Base-by-base conservation (phyloP, 371 early-diverging fungal genomes). In the Blastocladiella emersonii region DNA sequence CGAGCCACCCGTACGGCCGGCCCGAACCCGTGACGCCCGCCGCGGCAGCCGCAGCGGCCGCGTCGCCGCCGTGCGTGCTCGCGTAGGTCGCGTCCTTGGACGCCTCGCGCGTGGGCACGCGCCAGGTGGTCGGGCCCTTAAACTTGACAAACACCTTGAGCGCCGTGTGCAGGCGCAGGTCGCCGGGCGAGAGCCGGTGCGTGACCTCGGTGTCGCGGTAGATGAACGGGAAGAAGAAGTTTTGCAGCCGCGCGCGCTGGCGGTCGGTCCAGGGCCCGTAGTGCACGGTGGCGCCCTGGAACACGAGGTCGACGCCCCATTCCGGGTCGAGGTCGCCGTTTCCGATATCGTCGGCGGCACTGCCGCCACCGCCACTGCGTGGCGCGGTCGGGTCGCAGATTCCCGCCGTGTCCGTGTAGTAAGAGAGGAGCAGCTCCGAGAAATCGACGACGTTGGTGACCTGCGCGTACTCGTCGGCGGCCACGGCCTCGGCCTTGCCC, bases 261-360 rank as follows among this genome's bases (percentile, higher is more conserved):
- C 89, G 78, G 71, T 89, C 87, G 0, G 90, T 79, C 92, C 92
- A 92, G 8, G 92, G 91, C 0, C 92, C 92, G 69, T 91, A 92
- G 34, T 85, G 78, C 0, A 89, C 55, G 12, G 77, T 74, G 3
- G 81, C 84, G 59, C 87, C 81, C 64, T 74, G 71, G 53, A 85
- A 65, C 8, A 72, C 73, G 6, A 90, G 45, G 5, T 86, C 84
- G 4, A 86, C 68, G 6, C 86, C 85, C 87, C 88, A 88, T 68
- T 88, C 83, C 32, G 91, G 88, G 8, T 81, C 76, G 2, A 80
- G 65, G 7, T 79, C 85, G 2, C 83, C 83, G 64, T 82, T 82
- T 27, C 83, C 82, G 55, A 79, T 70, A 64, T 81, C 78, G 70
- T 45, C 78, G 68, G 21, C 71, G n/a, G n/a, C n/a, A n/a, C n/a